These are phyloP conservation scores for Scopulariopsis brevicaulis DNA, from an alignment of 2,329 filamentous ascomycete species.

Conservation along the genomic window DNA sequence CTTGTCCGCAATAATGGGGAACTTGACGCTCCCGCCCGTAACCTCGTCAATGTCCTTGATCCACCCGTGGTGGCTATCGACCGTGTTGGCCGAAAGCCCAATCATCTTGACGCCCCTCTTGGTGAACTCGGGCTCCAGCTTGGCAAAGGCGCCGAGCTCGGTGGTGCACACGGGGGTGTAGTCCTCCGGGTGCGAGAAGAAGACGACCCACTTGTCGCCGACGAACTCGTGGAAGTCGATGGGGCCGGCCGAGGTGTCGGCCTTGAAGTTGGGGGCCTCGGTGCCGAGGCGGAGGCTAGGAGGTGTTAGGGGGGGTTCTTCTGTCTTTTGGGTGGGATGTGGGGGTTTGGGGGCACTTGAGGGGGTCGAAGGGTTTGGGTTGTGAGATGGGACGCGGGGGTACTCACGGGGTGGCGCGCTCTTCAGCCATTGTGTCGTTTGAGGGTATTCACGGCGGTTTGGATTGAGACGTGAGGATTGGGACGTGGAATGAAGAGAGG, in stretches of 20 bases:
- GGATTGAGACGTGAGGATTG: background rate
- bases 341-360: background rate
- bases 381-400: background rate
- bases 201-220: conserved; percentile 66
- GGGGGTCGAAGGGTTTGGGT: background rate
- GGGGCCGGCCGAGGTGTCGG: conserved; percentile 65
- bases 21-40: conserved; percentile 55
- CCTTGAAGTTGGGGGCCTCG: conserved; percentile 70
- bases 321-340: background rate
- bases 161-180: conserved; percentile 95
- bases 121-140: conserved; percentile 77
- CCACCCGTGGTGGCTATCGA: conserved; percentile 77
- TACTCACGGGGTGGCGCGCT: conserved; percentile 2
- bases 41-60: conserved; percentile 82
- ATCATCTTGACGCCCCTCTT: conserved; percentile 86
- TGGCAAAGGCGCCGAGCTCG: conserved; percentile 86
- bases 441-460: background rate
- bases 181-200: conserved; percentile 82
- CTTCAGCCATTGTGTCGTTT: conserved; percentile 5
- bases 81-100: conserved; percentile 77
- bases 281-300: conserved; percentile 52
- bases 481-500: background rate
- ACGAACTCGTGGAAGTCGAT: conserved; percentile 80
- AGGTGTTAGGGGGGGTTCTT: background rate
- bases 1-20: conserved; percentile 77